Base-by-base conservation (phyloP, 2,329 filamentous ascomycete species). In the Fusarium haematococcum region DNA sequence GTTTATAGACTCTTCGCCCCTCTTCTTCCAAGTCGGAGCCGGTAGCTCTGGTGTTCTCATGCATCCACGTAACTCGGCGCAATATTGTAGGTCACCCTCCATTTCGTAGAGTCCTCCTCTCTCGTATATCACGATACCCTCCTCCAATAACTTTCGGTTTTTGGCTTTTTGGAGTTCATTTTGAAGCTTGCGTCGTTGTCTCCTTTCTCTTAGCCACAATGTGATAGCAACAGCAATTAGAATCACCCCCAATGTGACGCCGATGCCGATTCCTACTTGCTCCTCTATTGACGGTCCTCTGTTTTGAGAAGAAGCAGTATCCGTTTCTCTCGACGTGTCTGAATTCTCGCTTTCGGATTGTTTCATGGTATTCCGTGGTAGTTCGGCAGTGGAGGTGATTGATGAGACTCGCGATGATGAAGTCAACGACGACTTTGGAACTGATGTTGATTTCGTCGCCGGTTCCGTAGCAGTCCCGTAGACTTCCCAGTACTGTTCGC, bases 401-500 rank as follows among this genome's bases (percentile, higher is more conserved):
- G 14, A 27, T 18, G 63, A 60, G 10, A 60, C 56, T 16, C 14
- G 30, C 35, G 41, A 45, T 39, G 56, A 30, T 20, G 66, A 59
- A 39, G 50, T 56, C n/a, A 64, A 37, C 25, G 52, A 67, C 6
- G 68, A 41, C 33, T 59, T 68, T 2, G 63, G 27, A 9, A 23
- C 18, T 11, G 64, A 56, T 8, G 68, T 73, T 27, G 73, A 48
- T n/a, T 27, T 70, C 27, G 67, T 65, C 3, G 69, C 63, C 14
- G 77, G 77, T n/a, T 78, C 71, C 13, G 59, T 67, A 3, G 77
- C 77, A 3, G 77, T 78, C 13, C 77, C 77, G 6, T 75, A 75
- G 6, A 67, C 56, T 45, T 78, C 77, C 77, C 77, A 78, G 6
- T 79, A 78, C 37, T 78, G 70, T 54, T 78, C 70, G 6, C 77